Conservation (phyloP, 2,329 filamentous ascomycete genomes). For the Coleophoma cylindrospora region DNA sequence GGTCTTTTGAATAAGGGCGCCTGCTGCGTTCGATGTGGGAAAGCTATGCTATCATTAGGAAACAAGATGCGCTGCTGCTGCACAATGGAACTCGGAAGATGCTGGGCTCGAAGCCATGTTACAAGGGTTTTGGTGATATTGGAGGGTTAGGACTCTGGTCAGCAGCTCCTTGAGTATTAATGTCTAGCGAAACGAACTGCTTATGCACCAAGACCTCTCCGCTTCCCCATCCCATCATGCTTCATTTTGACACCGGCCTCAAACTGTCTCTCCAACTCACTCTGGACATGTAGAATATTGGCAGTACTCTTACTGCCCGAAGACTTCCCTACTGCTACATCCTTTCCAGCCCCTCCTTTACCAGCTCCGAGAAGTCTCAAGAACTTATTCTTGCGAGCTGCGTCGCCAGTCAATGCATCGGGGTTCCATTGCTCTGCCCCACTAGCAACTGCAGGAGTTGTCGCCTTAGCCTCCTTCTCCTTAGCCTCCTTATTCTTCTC, state of each 20-base stretch:
- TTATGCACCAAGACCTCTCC: slow-evolving; percentile 29
- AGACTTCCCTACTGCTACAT: slow-evolving; percentile 1
- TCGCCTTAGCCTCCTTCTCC: slow-evolving; percentile 4
- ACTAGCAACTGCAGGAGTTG: not conserved
- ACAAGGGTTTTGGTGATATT: too few species aligned
- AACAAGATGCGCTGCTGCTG: too few species aligned
- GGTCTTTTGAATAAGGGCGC: too few species aligned
- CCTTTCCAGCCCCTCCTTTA: slow-evolving; percentile 7
- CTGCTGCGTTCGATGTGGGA: too few species aligned
- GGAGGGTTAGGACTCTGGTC: not conserved
- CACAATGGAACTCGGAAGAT: too few species aligned
- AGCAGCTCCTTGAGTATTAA: not conserved
- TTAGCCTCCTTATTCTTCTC: slow-evolving; percentile 3
- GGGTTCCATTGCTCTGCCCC: slow-evolving; percentile 22
- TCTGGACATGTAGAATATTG: slow-evolving; percentile 22
- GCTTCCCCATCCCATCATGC: slow-evolving; percentile 28
- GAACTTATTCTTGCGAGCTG: slow-evolving; percentile 27
- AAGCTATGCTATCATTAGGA: too few species aligned
- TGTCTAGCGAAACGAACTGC: not conserved
- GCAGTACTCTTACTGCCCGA: slow-evolving; percentile 8
- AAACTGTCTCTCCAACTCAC: slow-evolving; percentile 30
- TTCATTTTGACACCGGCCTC: slow-evolving; percentile 30
- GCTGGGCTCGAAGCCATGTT: too few species aligned
- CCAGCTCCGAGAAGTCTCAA: slow-evolving; percentile 27
- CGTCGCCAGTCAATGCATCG: slow-evolving; percentile 23